These are phyloP conservation scores for Umbilicus rupestris DNA, from an alignment of 164 flowering plant species.

Conservation along the genomic window DNA sequence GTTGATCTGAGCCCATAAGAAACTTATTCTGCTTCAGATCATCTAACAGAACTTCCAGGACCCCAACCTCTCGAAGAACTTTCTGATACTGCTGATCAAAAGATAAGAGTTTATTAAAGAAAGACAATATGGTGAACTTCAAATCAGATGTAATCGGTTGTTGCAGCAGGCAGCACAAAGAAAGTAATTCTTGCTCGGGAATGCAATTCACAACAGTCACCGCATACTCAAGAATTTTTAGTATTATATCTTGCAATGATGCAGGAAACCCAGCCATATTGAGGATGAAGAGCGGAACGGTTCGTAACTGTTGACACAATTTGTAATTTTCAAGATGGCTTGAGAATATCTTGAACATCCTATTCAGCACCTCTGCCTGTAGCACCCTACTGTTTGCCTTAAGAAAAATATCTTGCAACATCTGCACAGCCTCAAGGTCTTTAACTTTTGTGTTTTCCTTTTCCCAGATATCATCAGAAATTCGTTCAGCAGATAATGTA, in stretches of 20 bases:
- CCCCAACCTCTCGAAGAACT: slow-evolving; percentile 94
- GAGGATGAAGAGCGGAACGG: slow-evolving; percentile 87
- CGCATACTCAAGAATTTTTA: slow-evolving; percentile 97
- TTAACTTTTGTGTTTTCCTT: slow-evolving; percentile 62
- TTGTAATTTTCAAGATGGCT: slow-evolving; percentile 92
- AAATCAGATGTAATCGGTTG: slow-evolving; percentile 77
- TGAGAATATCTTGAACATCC: slow-evolving; percentile 94
- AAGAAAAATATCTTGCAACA: slow-evolving; percentile 91
- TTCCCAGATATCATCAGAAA: slow-evolving; percentile 69
- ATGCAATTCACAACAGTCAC: slow-evolving; percentile 96
- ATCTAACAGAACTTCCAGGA: slow-evolving; percentile 83
- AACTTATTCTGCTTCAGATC: slow-evolving; percentile 81
- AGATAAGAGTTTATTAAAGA: slow-evolving; percentile 90
- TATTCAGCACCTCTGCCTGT: slow-evolving; percentile 87
- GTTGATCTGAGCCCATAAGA: slow-evolving; percentile 59
- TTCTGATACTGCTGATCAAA: slow-evolving; percentile 98
- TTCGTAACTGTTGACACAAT: slow-evolving; percentile 83
- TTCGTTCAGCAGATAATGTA: slow-evolving; percentile 49
- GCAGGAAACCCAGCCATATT: slow-evolving; percentile 88
- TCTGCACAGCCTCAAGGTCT: slow-evolving; percentile 94
- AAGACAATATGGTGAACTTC: slow-evolving; percentile 79
- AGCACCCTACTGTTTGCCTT: slow-evolving; percentile 74
- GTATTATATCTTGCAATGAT: slow-evolving; percentile 75
- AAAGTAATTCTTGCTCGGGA: slow-evolving; percentile 96
- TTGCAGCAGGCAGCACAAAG: slow-evolving; percentile 91